Percentiles rank a stretch among this genome's conserved stretches.
Conservation (phyloP, 805 yeast genomes). For the Kodamaea restingae region DNA sequence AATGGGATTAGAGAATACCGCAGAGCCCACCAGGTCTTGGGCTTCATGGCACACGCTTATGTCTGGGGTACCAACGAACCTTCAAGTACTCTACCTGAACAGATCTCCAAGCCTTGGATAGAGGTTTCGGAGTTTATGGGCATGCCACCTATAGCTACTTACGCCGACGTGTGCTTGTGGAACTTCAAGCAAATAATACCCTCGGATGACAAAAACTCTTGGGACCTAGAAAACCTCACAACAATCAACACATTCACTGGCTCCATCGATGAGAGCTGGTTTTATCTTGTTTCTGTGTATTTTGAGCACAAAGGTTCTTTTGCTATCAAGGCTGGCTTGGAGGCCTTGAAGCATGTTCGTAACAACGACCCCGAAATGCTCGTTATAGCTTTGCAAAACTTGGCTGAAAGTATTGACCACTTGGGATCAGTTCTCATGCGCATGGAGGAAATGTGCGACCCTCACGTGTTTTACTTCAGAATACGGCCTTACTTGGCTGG, state of each 20-base stretch:
- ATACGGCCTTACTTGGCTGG: constrained; percentile 91
- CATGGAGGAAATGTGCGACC: constrained; percentile 94
- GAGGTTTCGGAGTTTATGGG: constrained; percentile 55
- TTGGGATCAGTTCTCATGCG: constrained; percentile 69
- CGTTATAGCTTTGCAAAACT: constrained; percentile 46
- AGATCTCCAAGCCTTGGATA: constrained; percentile 68
- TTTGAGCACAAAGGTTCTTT: constrained; percentile 81
- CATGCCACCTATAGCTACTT: constrained; percentile 83
- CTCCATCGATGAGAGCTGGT: constrained; percentile 89
- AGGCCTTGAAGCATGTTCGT: constrained; percentile 57
- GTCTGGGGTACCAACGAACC: constrained; percentile 78
- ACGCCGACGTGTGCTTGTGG: constrained; percentile 86
- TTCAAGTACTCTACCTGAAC: constrained; percentile 57
- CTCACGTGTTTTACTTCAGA: constrained; percentile 82
- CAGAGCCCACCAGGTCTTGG: constrained; percentile 76
- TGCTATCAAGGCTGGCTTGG: constrained; percentile 62
- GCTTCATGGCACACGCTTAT: constrained; percentile 83
- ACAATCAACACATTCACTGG: constrained; percentile 87
- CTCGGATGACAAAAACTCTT: constrained; percentile 25
- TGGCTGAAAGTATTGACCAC: constrained; percentile 73
- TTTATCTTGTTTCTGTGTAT: constrained; percentile 80
- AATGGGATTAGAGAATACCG: constrained; percentile 50
- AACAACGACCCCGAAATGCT: constrained; percentile 41
- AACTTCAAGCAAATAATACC: constrained; percentile 68
- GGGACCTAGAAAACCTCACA: constrained; percentile 65